Evolutionary conservation across 2,329 filamentous ascomycete species (phyloP).

Genomic region (Biscogniauxia mediterranea): DNA sequence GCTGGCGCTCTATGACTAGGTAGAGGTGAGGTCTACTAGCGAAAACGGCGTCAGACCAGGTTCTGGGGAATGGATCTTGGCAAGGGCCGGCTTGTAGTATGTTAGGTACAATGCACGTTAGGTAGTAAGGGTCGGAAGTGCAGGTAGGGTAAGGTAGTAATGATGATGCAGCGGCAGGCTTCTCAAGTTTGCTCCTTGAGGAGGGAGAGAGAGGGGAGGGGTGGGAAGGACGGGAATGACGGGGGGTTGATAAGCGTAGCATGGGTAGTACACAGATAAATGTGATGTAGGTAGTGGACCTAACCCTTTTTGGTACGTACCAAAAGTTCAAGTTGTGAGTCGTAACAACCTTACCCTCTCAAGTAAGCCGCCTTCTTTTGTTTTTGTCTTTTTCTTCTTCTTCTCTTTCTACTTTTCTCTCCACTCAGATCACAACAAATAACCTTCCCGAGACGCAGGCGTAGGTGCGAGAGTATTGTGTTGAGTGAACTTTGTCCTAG

Average conservation of each 20-base stretch:
- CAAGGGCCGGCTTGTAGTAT: background rate
- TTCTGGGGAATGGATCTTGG: conserved; percentile 1
- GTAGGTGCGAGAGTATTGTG: background rate
- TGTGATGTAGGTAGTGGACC: background rate
- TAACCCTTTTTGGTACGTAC: background rate
- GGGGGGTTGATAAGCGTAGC: background rate
- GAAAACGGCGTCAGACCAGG: background rate
- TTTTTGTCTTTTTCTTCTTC: too few relatives aligned
- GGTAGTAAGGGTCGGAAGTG: background rate
- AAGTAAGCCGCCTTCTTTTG: background rate
- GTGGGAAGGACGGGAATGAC: background rate
- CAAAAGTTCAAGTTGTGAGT: too few relatives aligned
- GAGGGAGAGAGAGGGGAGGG: too few relatives aligned
- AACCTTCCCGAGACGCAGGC: background rate
- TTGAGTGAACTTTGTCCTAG: background rate
- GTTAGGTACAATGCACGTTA: background rate
- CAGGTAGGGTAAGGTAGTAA: background rate
- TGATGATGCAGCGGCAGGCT: background rate
- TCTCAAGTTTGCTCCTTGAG: background rate
- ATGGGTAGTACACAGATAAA: too few relatives aligned
- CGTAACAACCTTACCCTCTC: background rate
- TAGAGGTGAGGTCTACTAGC: background rate
- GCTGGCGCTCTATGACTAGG: background rate
- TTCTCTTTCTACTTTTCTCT: too few relatives aligned
- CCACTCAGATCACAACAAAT: background rate